A percentile compares a stretch with the other conserved stretches of the same genome.
Evolutionary conservation across 805 yeast species (phyloP).

Genomic region (Saccharomyces eubayanus): DNA sequence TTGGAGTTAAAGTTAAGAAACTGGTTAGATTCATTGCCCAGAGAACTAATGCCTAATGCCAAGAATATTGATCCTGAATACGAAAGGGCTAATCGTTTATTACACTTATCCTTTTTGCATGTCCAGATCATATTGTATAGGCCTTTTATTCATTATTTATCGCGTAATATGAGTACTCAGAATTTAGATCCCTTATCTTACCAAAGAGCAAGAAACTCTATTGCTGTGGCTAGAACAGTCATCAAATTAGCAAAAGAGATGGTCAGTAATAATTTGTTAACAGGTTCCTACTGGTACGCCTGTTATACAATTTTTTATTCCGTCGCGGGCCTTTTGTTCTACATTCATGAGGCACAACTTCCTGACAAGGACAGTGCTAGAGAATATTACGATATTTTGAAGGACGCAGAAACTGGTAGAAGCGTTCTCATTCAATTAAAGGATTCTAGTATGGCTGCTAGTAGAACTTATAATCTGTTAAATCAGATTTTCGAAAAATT

Average conservation of each 20-base stretch:
- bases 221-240: slow-evolving; percentile 73
- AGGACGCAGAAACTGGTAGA: slow-evolving; percentile 78
- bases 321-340: slow-evolving; percentile 79
- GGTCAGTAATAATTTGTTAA: slow-evolving; percentile 60
- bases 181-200: slow-evolving; percentile 37
- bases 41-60: slow-evolving; percentile 53
- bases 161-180: slow-evolving; percentile 40
- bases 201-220: slow-evolving; percentile 75
- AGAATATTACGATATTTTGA: slow-evolving; percentile 50
- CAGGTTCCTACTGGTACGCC: slow-evolving; percentile 93
- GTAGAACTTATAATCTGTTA: slow-evolving; percentile 69
- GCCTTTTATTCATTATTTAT: slow-evolving; percentile 71
- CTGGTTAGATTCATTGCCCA: slow-evolving; percentile 69
- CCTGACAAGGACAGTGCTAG: slow-evolving; percentile 36
- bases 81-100: slow-evolving; percentile 63
- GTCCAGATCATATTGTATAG: slow-evolving; percentile 79
- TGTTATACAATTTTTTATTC: slow-evolving; percentile 87
- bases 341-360: slow-evolving; percentile 50
- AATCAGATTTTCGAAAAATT: slow-evolving; percentile 74
- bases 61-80: slow-evolving; percentile 36
- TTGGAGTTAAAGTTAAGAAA: slow-evolving; percentile 63
- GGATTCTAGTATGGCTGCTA: slow-evolving; percentile 68
- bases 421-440: slow-evolving; percentile 62
- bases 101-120: slow-evolving; percentile 68
- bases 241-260: slow-evolving; percentile 73